A percentile compares a stretch with the other conserved stretches of the same genome.
Evolutionary conservation across 148 eudicot genomes (phyloP).

Genomic region (Rhododendron williamsianum): DNA sequence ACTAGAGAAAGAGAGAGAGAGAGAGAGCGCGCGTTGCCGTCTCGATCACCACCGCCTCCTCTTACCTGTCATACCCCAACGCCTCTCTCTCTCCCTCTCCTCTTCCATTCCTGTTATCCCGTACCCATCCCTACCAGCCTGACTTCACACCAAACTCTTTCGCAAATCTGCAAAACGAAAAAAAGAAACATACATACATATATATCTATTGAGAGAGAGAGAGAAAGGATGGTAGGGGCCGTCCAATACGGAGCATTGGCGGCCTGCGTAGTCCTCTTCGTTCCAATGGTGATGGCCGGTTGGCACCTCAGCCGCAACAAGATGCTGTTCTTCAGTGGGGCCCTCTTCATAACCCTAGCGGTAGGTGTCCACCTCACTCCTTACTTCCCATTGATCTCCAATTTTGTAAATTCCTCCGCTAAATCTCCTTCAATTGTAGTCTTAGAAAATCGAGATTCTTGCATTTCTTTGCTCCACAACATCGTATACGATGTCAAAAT

Average conservation of each 20-base stretch:
- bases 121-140: constrained; percentile 19
- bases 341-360: constrained; percentile 83
- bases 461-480: constrained; percentile 51
- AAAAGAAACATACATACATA: too few relatives aligned
- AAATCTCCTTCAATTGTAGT: constrained; percentile 21
- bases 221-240: constrained; percentile 59
- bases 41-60: background rate
- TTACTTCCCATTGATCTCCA: constrained; percentile 58
- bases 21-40: too few relatives aligned
- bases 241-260: constrained; percentile 83
- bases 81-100: background rate
- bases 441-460: constrained; percentile 38
- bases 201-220: background rate
- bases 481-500: constrained; percentile 19
- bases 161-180: background rate
- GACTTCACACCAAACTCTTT: background rate
- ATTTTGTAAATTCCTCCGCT: constrained; percentile 19
- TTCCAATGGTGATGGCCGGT: constrained; percentile 95
- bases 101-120: constrained; percentile 8
- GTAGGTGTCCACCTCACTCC: constrained; percentile 88
- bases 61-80: background rate
- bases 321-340: constrained; percentile 83
- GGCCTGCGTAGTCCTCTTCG: constrained; percentile 74
- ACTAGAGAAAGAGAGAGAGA: too few relatives aligned
- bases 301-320: constrained; percentile 94